Percentiles rank a stretch among this genome's conserved stretches.
Conservation (phyloP, 768 basidiomycete species). For the Calocera viscosa region DNA sequence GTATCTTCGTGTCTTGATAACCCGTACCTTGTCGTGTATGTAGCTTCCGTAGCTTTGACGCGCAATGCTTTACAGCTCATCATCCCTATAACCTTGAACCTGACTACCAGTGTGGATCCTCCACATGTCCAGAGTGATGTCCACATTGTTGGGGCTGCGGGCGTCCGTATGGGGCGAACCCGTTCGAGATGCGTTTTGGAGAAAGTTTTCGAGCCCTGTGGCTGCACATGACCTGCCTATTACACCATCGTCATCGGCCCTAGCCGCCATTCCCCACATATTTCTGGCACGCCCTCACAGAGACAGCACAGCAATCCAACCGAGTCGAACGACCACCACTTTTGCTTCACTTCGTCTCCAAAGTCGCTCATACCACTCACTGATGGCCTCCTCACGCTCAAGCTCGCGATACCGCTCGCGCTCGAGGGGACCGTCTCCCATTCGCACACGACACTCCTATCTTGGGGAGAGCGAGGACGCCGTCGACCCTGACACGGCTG, state of each 20-base stretch:
- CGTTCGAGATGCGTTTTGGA: neutral
- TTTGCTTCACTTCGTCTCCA: neutral
- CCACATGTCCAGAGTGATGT: neutral
- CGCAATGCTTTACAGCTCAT: neutral
- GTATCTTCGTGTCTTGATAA: constrained; percentile 1
- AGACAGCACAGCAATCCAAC: neutral
- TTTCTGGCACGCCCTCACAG: neutral
- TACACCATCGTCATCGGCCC: neutral
- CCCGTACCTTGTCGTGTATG: neutral
- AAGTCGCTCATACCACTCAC: neutral
- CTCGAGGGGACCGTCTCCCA: neutral
- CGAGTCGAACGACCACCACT: neutral
- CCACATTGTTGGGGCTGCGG: neutral
- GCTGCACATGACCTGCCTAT: neutral
- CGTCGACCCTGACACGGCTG: neutral
- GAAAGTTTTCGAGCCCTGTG: neutral
- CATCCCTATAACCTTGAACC: neutral
- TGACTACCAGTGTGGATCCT: neutral
- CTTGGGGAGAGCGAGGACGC: neutral
- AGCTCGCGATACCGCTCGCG: neutral
- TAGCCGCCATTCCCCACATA: neutral
- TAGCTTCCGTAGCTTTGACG: constrained; percentile 1
- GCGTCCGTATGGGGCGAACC: neutral
- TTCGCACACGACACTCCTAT: neutral
- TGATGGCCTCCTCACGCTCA: neutral